These are phyloP conservation scores for Erodium texanum DNA, from an alignment of 441 rosid genomes.

Conservation along the genomic window DNA sequence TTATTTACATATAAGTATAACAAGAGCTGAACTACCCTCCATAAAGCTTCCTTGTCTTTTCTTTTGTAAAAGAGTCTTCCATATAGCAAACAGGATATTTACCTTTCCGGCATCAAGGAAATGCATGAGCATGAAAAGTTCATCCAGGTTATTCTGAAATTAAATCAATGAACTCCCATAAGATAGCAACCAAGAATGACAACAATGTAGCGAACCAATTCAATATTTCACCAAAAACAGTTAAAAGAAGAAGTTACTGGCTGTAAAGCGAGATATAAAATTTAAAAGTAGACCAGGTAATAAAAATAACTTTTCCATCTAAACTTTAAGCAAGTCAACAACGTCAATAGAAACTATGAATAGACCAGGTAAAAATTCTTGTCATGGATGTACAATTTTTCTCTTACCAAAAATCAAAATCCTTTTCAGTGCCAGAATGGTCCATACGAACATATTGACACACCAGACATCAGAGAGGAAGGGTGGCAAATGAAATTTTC, in stretches of 20 bases:
- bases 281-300: neutral
- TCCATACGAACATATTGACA: too few species aligned
- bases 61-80: neutral
- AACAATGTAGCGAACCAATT: slow-evolving; percentile 3
- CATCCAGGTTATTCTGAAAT: slow-evolving; percentile 97
- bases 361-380: neutral
- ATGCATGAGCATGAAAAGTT: slow-evolving; percentile 99
- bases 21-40: neutral
- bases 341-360: too few species aligned
- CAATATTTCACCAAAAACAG: neutral
- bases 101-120: slow-evolving; percentile 99
- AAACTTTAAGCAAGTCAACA: neutral
- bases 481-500: too few species aligned
- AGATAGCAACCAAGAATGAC: slow-evolving; percentile 21
- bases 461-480: too few species aligned
- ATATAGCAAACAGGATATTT: slow-evolving; percentile 21
- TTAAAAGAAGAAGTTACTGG: neutral
- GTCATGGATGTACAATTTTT: too few species aligned
- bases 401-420: too few species aligned
- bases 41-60: too few species aligned
- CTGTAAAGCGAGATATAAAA: neutral
- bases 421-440: too few species aligned
- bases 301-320: slow-evolving; percentile 1
- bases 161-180: slow-evolving; percentile 21
- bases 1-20: neutral